These are phyloP conservation scores for Gymnopilus junonius DNA, from an alignment of 768 basidiomycete species.

Conservation along the genomic window DNA sequence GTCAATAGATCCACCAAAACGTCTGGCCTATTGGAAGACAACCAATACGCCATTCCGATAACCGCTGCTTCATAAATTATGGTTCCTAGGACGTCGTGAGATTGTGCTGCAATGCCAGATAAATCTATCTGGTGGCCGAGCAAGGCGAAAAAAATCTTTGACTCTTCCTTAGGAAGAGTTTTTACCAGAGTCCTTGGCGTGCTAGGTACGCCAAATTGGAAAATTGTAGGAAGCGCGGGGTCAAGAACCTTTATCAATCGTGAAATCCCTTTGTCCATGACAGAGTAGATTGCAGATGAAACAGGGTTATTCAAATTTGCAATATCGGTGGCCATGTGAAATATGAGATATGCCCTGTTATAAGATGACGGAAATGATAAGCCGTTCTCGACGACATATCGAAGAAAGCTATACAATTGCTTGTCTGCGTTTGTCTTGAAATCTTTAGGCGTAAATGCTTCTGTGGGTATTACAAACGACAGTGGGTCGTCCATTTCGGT, in stretches of 20 bases:
- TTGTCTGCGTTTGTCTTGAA: constrained; percentile 19
- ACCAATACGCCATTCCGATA: constrained; percentile 28
- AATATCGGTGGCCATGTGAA: constrained; percentile 24
- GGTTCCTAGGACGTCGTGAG: constrained; percentile 23
- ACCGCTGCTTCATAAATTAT: constrained; percentile 29
- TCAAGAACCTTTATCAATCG: constrained; percentile 12
- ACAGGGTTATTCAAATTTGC: constrained; percentile 19
- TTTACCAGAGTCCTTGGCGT: constrained; percentile 12
- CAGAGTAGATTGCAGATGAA: constrained; percentile 16
- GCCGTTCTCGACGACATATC: constrained; percentile 10
- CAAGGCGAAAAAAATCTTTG: constrained; percentile 25
- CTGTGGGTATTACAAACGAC: neutral
- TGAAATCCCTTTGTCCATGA: constrained; percentile 11
- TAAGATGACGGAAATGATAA: constrained; percentile 25
- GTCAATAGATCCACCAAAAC: constrained; percentile 18
- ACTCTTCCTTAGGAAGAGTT: constrained; percentile 21
- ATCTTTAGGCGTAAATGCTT: neutral
- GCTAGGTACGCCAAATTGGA: neutral
- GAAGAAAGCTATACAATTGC: constrained; percentile 18
- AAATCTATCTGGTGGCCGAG: constrained; percentile 19
- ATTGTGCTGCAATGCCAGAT: constrained; percentile 7
- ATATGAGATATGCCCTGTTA: constrained; percentile 26
- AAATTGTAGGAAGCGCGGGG: constrained; percentile 12
- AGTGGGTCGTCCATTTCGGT: neutral
- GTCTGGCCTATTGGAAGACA: constrained; percentile 20